Percentiles rank a stretch among this genome's conserved stretches.
Conservation (phyloP, 176 grass and related monocot genomes). For the Rhynchospora pubera region DNA sequence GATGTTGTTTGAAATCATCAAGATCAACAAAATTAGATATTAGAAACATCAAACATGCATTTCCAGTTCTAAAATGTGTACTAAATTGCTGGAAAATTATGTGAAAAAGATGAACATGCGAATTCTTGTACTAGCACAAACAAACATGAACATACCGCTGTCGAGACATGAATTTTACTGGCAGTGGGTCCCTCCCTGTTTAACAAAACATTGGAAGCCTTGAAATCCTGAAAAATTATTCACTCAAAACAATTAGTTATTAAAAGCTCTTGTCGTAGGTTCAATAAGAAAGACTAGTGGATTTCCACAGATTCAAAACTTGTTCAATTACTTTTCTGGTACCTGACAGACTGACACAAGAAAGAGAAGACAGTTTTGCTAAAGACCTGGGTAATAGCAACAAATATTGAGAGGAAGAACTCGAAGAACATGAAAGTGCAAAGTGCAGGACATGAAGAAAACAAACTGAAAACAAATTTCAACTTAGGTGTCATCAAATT, state of each 20-base stretch:
- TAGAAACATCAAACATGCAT: background rate
- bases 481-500: too few species aligned
- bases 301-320: background rate
- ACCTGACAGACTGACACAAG: too few species aligned
- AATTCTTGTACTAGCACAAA: background rate
- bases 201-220: constrained; percentile 74
- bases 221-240: constrained; percentile 93
- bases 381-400: too few species aligned
- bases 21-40: background rate
- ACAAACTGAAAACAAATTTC: too few species aligned
- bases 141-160: constrained; percentile 35
- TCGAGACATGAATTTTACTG: constrained; percentile 72
- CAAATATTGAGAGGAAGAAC: too few species aligned
- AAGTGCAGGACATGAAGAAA: too few species aligned
- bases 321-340: background rate
- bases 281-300: background rate
- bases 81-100: background rate
- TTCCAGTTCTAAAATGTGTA: background rate
- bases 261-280: background rate
- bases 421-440: too few species aligned
- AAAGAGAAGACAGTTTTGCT: too few species aligned
- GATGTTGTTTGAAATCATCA: too few species aligned
- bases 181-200: constrained; percentile 69
- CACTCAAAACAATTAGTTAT: constrained; percentile 14
- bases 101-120: background rate